Conservation (phyloP, 352 stramenopile species). For the Phytophthora hibernalis region DNA sequence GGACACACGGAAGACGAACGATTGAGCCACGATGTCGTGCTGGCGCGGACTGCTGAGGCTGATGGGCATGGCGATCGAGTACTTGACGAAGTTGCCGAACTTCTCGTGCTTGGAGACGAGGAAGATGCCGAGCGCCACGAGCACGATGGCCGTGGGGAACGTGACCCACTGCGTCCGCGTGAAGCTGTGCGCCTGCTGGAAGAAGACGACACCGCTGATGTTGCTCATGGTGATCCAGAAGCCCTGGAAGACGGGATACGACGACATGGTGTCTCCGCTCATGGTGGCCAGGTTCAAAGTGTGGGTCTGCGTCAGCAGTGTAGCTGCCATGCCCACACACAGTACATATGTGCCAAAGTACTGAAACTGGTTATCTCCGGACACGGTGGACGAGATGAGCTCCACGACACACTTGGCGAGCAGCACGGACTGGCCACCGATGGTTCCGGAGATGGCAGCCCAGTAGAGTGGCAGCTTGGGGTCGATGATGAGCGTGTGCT, state of each 20-base stretch:
- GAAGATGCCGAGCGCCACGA: slow-evolving; percentile 81
- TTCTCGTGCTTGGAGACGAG: slow-evolving; percentile 90
- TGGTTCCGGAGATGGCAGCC: slow-evolving; percentile 85
- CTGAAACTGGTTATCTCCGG: slow-evolving; percentile 86
- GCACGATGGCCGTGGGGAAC: slow-evolving; percentile 73
- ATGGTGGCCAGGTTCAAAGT: slow-evolving; percentile 89
- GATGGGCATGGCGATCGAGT: slow-evolving; percentile 89
- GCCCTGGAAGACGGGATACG: slow-evolving; percentile 87
- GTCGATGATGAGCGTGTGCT: slow-evolving; percentile 87
- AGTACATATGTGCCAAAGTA: slow-evolving; percentile 89
- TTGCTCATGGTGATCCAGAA: slow-evolving; percentile 92
- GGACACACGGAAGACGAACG: slow-evolving; percentile 87
- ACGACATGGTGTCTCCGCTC: slow-evolving; percentile 86
- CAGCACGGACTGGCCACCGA: slow-evolving; percentile 85
- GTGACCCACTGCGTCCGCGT: slow-evolving; percentile 85
- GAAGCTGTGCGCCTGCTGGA: slow-evolving; percentile 87
- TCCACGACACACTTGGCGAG: slow-evolving; percentile 88
- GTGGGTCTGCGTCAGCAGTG: slow-evolving; percentile 86
- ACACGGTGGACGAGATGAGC: slow-evolving; percentile 84
- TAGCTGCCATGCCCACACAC: slow-evolving; percentile 74
- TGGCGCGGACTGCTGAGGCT: slow-evolving; percentile 84
- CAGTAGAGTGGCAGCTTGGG: slow-evolving; percentile 89
- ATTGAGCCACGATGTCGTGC: slow-evolving; percentile 90
- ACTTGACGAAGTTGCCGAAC: slow-evolving; percentile 90
- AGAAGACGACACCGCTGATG: slow-evolving; percentile 89